phyloP scores from a whole-genome alignment of 2,329 filamentous ascomycete genomes.

The Magnaporthiopsis incrustans region DNA sequence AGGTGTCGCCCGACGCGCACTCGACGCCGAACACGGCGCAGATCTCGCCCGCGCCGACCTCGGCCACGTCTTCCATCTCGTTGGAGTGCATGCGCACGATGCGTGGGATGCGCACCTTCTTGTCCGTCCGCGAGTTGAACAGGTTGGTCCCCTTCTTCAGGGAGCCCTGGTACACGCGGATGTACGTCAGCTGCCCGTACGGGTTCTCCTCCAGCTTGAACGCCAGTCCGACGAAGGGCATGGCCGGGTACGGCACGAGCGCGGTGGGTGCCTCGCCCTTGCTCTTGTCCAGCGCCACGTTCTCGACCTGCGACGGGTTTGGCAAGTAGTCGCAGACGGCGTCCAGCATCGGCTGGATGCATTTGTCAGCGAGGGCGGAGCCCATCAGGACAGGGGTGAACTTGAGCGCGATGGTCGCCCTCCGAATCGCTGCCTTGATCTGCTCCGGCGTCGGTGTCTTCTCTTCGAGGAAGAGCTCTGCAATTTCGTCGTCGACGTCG shows the following conservation, averaged over 20 bases:
- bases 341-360: conserved; percentile 89
- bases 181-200: conserved; percentile 96
- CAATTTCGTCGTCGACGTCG: conserved; percentile 96
- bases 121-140: conserved; percentile 87
- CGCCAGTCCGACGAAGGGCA: conserved; percentile 90
- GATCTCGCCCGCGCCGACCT: conserved; percentile 94
- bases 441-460: conserved; percentile 68
- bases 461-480: conserved; percentile 89
- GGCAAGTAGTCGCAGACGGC: conserved; percentile 94
- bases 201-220: conserved; percentile 99
- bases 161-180: conserved; percentile 93
- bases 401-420: conserved; percentile 79
- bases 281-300: conserved; percentile 78
- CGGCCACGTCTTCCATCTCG: conserved; percentile 93
- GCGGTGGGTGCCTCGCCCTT: conserved; percentile 73
- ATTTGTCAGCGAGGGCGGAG: conserved; percentile 89
- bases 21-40: conserved; percentile 98
- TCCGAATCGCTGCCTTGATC: conserved; percentile 85
- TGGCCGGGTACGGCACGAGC: conserved; percentile 83
- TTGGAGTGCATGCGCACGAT: conserved; percentile 99
- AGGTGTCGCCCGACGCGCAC: conserved; percentile 95
- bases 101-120: conserved; percentile 92
- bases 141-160: conserved; percentile 83
- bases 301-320: conserved; percentile 82
- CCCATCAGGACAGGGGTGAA: conserved; percentile 97